phyloP scores from a whole-genome alignment of 2,329 filamentous ascomycete species.

The Esteya vermicola region DNA sequence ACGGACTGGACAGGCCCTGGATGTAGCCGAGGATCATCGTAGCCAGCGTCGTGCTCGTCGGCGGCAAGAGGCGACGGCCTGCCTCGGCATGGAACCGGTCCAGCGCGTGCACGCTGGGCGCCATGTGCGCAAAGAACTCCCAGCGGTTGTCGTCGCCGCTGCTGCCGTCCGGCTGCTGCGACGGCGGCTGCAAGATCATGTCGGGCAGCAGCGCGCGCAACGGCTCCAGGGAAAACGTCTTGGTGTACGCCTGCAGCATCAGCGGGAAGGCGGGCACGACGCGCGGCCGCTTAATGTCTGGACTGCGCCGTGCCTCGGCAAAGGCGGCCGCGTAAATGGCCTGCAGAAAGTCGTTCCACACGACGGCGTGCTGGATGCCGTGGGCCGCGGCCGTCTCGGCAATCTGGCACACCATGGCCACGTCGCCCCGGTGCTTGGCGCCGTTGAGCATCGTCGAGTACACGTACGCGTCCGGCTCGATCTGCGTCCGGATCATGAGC shows the following conservation, averaged over 20 bases:
- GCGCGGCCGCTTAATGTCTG: constrained; percentile 17
- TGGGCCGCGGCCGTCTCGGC: constrained; percentile 35
- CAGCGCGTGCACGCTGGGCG: constrained; percentile 8
- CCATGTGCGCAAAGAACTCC: constrained; percentile 8
- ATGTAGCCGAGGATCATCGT: constrained; percentile 35
- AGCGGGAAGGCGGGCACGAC: constrained; percentile 25
- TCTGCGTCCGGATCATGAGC: constrained; percentile 41
- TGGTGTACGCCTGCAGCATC: constrained; percentile 34
- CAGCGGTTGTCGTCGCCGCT: constrained; percentile 1
- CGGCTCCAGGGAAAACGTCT: constrained; percentile 30
- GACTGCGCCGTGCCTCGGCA: constrained; percentile 19
- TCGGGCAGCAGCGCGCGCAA: constrained; percentile 24
- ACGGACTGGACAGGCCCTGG: constrained; percentile 22
- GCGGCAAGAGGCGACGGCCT: constrained; percentile 15
- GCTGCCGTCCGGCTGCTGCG: not conserved
- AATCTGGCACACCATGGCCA: constrained; percentile 37
- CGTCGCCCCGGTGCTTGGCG: constrained; percentile 44
- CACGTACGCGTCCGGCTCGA: constrained; percentile 50
- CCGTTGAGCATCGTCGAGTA: constrained; percentile 58
- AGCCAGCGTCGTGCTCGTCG: constrained; percentile 23
- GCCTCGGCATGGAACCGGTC: constrained; percentile 8
- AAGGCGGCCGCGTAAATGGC: constrained; percentile 30
- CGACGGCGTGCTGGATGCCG: constrained; percentile 29
- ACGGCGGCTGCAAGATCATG: not conserved
- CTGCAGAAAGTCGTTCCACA: constrained; percentile 39